These are phyloP conservation scores for Acrocalymma vagum DNA, from an alignment of 2,329 filamentous ascomycete genomes.

Conservation along the genomic window DNA sequence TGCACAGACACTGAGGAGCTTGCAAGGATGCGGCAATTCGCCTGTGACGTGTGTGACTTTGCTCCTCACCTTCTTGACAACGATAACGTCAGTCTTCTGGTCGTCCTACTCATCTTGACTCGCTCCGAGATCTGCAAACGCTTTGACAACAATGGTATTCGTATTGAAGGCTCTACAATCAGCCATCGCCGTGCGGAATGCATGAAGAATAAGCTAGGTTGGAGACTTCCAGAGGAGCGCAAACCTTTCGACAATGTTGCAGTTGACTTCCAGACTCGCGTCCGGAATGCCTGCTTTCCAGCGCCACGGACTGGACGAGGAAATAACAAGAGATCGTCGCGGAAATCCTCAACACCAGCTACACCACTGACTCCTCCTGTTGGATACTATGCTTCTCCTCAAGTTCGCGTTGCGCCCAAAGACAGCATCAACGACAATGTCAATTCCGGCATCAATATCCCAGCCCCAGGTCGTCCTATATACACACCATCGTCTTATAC, in stretches of 20 bases:
- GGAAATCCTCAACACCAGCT: conserved; percentile 29
- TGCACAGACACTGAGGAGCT: conserved; percentile 43
- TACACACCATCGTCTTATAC: conserved; percentile 20
- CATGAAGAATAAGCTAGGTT: conserved; percentile 48
- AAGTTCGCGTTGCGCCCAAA: conserved; percentile 12
- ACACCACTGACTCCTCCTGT: conserved; percentile 23
- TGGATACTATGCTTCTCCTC: conserved; percentile 29
- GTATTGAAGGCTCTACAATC: conserved; percentile 49
- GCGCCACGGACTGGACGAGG: conserved; percentile 32
- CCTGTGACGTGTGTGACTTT: conserved; percentile 45
- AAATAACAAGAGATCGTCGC: conserved; percentile 23
- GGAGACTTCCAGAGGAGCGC: conserved; percentile 40
- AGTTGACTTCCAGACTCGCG: conserved; percentile 43
- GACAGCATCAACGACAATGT: conserved; percentile 9
- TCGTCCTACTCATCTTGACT: conserved; percentile 45
- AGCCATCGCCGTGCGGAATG: conserved; percentile 47
- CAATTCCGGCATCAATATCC: conserved; percentile 30
- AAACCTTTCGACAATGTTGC: conserved; percentile 47
- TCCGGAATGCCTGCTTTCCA: conserved; percentile 43
- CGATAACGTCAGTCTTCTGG: conserved; percentile 46
- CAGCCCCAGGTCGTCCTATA: conserved; percentile 10
- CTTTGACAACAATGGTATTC: conserved; percentile 47
- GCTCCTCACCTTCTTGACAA: conserved; percentile 50
- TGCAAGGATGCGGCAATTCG: conserved; percentile 40
- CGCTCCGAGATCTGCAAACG: conserved; percentile 45